These are phyloP conservation scores for Anethum foeniculum DNA, from an alignment of 140 eudicot species.

Conservation along the genomic window DNA sequence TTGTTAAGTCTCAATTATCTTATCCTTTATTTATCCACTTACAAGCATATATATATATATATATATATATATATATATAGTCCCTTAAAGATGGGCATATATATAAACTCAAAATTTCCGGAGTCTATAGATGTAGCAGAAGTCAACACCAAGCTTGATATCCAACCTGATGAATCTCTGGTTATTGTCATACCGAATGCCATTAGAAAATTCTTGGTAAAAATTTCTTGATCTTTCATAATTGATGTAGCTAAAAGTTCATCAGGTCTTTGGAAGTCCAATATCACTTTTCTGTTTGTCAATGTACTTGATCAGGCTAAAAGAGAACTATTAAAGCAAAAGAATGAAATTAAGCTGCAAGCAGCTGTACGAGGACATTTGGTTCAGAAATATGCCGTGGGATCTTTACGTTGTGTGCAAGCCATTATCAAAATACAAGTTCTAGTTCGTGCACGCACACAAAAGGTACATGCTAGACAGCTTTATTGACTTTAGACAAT, in stretches of 20 bases:
- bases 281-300: constrained; percentile 1
- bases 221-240: not conserved
- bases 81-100: too few species aligned
- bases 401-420: constrained; percentile 78
- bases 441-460: constrained; percentile 66
- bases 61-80: too few species aligned
- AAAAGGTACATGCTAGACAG: constrained; percentile 21
- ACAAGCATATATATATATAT: too few species aligned
- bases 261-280: not conserved
- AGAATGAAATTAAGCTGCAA: constrained; percentile 62
- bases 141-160: constrained; percentile 21
- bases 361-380: constrained; percentile 93
- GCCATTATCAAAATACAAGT: constrained; percentile 81
- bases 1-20: too few species aligned
- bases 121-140: constrained; percentile 25
- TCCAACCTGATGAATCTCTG: constrained; percentile 41
- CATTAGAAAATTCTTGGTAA: constrained; percentile 71
- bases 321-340: constrained; percentile 38
- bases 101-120: constrained; percentile 23
- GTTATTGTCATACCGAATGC: constrained; percentile 57
- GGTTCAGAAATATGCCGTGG: constrained; percentile 77
- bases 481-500: not conserved
- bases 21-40: too few species aligned
- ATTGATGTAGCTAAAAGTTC: not conserved
- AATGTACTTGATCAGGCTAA: constrained; percentile 46